phyloP scores from a whole-genome alignment of 148 eudicot species.

The Simmondsia chinensis region DNA sequence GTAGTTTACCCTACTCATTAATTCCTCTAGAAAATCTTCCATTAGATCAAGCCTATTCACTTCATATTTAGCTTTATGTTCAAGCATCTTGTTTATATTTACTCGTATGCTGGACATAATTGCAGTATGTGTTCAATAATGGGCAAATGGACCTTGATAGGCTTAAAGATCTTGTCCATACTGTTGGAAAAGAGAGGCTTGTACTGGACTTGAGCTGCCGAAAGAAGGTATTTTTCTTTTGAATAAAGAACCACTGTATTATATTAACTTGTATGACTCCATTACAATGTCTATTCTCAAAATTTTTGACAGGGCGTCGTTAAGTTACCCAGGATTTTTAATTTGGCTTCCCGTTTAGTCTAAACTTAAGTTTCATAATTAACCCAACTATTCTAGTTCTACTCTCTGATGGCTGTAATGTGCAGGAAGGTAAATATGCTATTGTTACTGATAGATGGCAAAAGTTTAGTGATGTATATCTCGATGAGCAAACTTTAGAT shows the following conservation, averaged over 20 bases:
- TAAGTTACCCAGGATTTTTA: too few relatives aligned
- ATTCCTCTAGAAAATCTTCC: too few relatives aligned
- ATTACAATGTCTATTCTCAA: too few relatives aligned
- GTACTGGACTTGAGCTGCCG: conserved; percentile 97
- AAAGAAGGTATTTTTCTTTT: conserved; percentile 52
- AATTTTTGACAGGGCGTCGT: too few relatives aligned
- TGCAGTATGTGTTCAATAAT: conserved; percentile 89
- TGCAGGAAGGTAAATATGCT: conserved; percentile 79
- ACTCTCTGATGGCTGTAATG: conserved; percentile 5
- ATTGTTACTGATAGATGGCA: conserved; percentile 99
- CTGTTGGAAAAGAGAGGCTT: conserved; percentile 72
- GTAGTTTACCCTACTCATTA: too few relatives aligned
- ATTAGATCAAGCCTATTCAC: too few relatives aligned
- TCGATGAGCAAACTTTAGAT: conserved; percentile 54
- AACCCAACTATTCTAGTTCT: too few relatives aligned
- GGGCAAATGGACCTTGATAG: conserved; percentile 85
- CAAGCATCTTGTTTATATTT: conserved; percentile 1
- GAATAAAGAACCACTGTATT: too few relatives aligned
- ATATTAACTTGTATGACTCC: too few relatives aligned
- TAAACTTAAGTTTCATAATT: too few relatives aligned
- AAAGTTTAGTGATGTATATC: conserved; percentile 79
- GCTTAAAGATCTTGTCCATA: conserved; percentile 66
- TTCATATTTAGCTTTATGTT: conserved; percentile 1
- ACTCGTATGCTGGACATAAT: conserved; percentile 9
- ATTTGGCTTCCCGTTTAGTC: too few relatives aligned